Base-by-base conservation (phyloP, 495 filamentous ascomycete species). In the Penicillium paradoxum region DNA sequence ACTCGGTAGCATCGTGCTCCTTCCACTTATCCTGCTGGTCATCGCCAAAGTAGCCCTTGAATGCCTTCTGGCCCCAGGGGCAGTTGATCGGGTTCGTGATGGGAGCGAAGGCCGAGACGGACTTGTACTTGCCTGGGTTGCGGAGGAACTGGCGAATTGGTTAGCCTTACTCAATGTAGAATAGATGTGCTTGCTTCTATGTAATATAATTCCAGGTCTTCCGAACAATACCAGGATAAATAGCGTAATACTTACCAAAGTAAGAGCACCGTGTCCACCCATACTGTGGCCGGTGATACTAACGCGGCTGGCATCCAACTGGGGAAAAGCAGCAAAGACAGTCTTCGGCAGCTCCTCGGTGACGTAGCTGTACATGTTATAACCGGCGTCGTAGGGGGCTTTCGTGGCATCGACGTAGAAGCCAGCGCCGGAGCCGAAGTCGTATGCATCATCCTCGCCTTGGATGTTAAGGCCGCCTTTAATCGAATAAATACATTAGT, bases 41-140 rank as follows among this genome's bases (percentile, higher is more conserved):
- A 15, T 85, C 83, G 17, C 90, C 89, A 21, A 98, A 81, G 71
- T 97, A 98, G 2, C 95, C 93, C 8, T 62, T 71, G 60, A 97
- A 97, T 0, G 95, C 95, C 80, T 98, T 97, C 73, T 95, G 75
- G 29, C 95, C 95, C 95, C 93, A 98, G 13, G 88, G 86, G 59
- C 89, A 95, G 38, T 84, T 81, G 36, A 73, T 77, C 6, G 93
- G 93, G 73, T 97, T 98, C 11, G 83, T 71, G 63, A 98, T 96
- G 8, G 93, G 95, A 51, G 93, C 91, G 65, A 95, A 95, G 2
- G 93, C 93, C 40, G 83, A 88, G 32, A 91, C 88, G 55, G 82
- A 87, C 68, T 85, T 84, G 75, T 96, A 98, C 74, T 82, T 84
- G 14, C 86, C 90, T 2, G 92, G 89, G 68, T 96, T 87, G 68